Evolutionary conservation across 192 early-diverging fungal species (phyloP), one percentile per base, ranked within the genome.

Genomic region (Backusella psychrophila): DNA sequence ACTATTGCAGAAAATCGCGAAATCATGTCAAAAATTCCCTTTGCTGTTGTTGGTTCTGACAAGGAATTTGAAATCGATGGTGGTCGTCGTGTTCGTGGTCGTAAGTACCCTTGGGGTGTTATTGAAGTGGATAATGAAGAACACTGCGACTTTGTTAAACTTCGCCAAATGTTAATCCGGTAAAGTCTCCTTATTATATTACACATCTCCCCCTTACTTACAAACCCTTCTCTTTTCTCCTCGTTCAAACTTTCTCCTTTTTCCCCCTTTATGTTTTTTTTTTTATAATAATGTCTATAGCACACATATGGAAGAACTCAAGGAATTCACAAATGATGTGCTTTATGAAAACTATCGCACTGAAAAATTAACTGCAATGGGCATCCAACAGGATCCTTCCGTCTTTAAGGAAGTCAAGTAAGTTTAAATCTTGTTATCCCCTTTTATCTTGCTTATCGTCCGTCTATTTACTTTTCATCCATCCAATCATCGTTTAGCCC

Each of bases 231-330:
- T 56, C 21, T 8, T 6, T 21, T 23, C 53, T 56, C 53, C 53
- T 56, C 53, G 7, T 21, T 49, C 70, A 19, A 31, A 53, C 63
- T 7, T 42, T 21, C 11, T 4, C 59, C 59, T 41, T 49, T 52
- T 52, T 44, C 42, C 15, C 42, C 15, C 14, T 44, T 17, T 3
- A 15, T 44, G 1, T 14, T 0, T 44, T 14, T 44, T 14, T n/a
- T 34, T 8, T 53, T 15, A 31, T 69, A 5, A 19, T 83, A 44
- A n/a, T 42, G 29, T 42, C 52, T 15, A 29, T 75, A 87, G 93
- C 81, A 97, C 97, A 35, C 98, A 99, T 86, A 90, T 99, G 89
- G 96, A 99, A 83, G 98, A 99, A 83, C 90, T 99, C 79, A 96
- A 96, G 82, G 97, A 98, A 83, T 91, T 92, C 69, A 99, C 98